Percentiles rank a stretch among this genome's conserved stretches.
These are phyloP conservation scores for Saccharum hybrid DNA, from an alignment of 202 grass and related monocot genomes.

Conservation along the genomic window DNA sequence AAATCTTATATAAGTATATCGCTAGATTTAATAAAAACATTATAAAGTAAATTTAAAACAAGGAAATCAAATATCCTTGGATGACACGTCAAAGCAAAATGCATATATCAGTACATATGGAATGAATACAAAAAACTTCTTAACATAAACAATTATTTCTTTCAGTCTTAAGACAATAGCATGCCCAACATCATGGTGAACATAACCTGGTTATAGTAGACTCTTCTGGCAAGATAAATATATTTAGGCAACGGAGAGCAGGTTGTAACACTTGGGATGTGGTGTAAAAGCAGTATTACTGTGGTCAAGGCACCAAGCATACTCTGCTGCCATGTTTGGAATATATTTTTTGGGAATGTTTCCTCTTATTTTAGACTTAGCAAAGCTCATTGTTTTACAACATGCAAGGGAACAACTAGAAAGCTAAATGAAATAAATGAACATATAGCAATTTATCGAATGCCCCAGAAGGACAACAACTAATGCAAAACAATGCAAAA, in stretches of 20 bases:
- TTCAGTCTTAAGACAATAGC: not conserved
- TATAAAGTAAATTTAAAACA: not conserved
- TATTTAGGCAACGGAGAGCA: slow-evolving; percentile 4
- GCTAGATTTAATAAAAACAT: not conserved
- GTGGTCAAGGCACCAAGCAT: not conserved
- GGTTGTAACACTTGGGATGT: slow-evolving; percentile 3
- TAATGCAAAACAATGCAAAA: not conserved
- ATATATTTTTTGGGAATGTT: not conserved
- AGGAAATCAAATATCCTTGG: not conserved
- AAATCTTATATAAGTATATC: slow-evolving; percentile 20
- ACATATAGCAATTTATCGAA: not conserved
- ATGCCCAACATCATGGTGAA: not conserved
- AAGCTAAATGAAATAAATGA: not conserved
- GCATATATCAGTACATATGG: not conserved
- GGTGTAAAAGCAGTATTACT: not conserved
- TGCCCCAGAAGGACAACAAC: not conserved
- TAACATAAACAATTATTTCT: not conserved
- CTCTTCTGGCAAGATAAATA: slow-evolving; percentile 19
- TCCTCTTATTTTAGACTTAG: not conserved
- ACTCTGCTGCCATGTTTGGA: slow-evolving; percentile 6
- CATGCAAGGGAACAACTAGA: not conserved
- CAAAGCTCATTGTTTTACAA: not conserved
- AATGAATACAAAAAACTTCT: not conserved
- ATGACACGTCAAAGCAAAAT: slow-evolving; percentile 20
- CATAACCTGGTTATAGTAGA: not conserved